A percentile compares a stretch with the other conserved stretches of the same genome.
These are phyloP conservation scores for Solioccasus polychromus DNA, from an alignment of 768 basidiomycete genomes.

Conservation along the genomic window DNA sequence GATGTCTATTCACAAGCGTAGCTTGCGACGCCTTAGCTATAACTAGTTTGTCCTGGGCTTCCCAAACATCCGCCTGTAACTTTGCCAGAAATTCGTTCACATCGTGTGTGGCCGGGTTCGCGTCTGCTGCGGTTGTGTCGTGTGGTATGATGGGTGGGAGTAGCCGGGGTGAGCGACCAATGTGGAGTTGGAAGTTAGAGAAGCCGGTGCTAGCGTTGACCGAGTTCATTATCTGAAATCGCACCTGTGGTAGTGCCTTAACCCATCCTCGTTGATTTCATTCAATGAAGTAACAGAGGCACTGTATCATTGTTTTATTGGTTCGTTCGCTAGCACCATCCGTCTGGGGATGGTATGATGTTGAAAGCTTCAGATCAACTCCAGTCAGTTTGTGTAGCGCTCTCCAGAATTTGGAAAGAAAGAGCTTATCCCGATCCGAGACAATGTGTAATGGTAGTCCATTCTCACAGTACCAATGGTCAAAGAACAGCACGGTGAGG, in stretches of 20 bases:
- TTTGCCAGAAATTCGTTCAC: background rate
- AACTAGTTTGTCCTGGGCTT: background rate
- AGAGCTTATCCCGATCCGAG: conserved; percentile 24
- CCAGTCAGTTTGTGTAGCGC: conserved; percentile 4
- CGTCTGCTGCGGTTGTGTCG: background rate
- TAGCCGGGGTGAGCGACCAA: background rate
- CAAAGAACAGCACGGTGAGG: background rate
- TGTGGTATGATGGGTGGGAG: background rate
- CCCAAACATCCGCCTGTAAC: background rate
- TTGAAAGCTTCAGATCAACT: conserved; percentile 15
- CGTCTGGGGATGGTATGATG: conserved; percentile 28
- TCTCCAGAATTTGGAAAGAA: conserved; percentile 27
- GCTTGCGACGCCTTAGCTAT: background rate
- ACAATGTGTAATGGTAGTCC: conserved; percentile 14
- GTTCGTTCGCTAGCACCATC: conserved; percentile 23
- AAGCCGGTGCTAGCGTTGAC: background rate
- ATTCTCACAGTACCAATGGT: conserved; percentile 10
- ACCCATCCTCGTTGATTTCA: conserved; percentile 31
- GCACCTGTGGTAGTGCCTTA: conserved; percentile 17
- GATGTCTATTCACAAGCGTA: background rate
- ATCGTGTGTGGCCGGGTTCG: background rate
- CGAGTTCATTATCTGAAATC: conserved; percentile 22
- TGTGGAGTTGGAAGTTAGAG: background rate
- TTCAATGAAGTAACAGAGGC: background rate
- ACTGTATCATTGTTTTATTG: conserved; percentile 15